A percentile compares a stretch with the other conserved stretches of the same genome.
Conservation (phyloP, 495 filamentous ascomycete genomes). For the Trichoderma parareesei region DNA sequence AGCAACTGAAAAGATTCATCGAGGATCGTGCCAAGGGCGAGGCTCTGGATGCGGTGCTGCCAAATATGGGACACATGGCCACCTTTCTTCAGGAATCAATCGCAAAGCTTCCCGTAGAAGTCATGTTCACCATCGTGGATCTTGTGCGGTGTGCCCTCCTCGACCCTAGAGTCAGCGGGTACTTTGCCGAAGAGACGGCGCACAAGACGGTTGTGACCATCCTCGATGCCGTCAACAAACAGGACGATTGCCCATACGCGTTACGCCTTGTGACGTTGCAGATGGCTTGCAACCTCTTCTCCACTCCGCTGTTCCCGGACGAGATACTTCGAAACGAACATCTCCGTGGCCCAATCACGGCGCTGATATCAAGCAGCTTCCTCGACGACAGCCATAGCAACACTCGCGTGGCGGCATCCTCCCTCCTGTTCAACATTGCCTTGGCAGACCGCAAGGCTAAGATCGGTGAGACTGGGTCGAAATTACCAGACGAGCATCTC, state of each 20-base stretch:
- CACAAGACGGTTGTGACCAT: conserved; percentile 58
- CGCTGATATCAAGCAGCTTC: conserved; percentile 45
- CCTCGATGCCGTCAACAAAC: conserved; percentile 48
- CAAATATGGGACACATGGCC: conserved; percentile 48
- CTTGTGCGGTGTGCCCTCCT: conserved; percentile 68
- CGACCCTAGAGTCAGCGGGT: conserved; percentile 79
- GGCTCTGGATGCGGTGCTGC: conserved; percentile 52
- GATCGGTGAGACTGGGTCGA: conserved; percentile 47
- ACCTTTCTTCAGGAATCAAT: conserved; percentile 43
- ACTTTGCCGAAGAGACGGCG: conserved; percentile 66
- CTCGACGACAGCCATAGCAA: conserved; percentile 45
- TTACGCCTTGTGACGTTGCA: conserved; percentile 73
- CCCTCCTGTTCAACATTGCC: conserved; percentile 77
- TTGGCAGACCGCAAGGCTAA: conserved; percentile 59
- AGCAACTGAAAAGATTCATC: conserved; percentile 57
- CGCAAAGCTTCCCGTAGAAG: conserved; percentile 43
- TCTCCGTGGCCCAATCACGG: conserved; percentile 32
- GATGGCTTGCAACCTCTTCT: conserved; percentile 54
- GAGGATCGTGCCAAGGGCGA: conserved; percentile 43
- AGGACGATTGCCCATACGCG: conserved; percentile 57
- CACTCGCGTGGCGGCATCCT: conserved; percentile 67
- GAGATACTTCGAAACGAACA: conserved; percentile 30
- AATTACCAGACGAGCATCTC: conserved; percentile 57
- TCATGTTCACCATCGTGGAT: conserved; percentile 72
- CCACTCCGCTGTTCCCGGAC: conserved; percentile 47